These are phyloP conservation scores for Auriculariales sp. DNA, from an alignment of 768 basidiomycete species.

Conservation along the genomic window DNA sequence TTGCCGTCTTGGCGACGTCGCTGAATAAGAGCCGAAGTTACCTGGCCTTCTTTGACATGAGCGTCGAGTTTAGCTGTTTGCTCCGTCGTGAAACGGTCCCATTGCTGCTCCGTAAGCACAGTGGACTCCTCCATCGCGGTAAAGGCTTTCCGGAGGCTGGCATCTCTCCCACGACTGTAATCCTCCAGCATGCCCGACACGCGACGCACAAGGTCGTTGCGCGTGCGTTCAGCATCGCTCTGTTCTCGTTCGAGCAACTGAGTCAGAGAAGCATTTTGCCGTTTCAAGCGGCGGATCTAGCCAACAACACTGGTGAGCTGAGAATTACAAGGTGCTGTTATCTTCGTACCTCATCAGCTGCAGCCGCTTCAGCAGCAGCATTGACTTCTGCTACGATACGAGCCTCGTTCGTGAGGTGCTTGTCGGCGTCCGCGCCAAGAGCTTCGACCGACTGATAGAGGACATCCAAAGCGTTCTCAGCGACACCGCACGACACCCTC, in stretches of 20 bases:
- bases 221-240: slow-evolving; percentile 47
- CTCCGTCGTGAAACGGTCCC: slow-evolving; percentile 31
- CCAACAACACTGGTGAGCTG: neutral
- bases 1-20: slow-evolving; percentile 35
- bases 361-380: slow-evolving; percentile 25
- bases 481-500: slow-evolving; percentile 13
- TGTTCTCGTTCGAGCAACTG: slow-evolving; percentile 54
- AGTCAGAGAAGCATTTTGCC: slow-evolving; percentile 54
- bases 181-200: slow-evolving; percentile 58
- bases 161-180: slow-evolving; percentile 56
- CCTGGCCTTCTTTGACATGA: slow-evolving; percentile 25
- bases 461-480: slow-evolving; percentile 30
- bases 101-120: slow-evolving; percentile 32
- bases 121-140: slow-evolving; percentile 41
- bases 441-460: slow-evolving; percentile 47
- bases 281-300: slow-evolving; percentile 39
- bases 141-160: slow-evolving; percentile 44
- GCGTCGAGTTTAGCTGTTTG: slow-evolving; percentile 32
- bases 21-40: slow-evolving; percentile 26
- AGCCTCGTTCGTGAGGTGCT: slow-evolving; percentile 42
- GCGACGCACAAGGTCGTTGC: slow-evolving; percentile 59
- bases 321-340: neutral
- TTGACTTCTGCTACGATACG: slow-evolving; percentile 32
- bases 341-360: neutral
- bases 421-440: slow-evolving; percentile 40